Base-by-base conservation (phyloP, 805 yeast genomes). In the Danielia reshetovae region DNA sequence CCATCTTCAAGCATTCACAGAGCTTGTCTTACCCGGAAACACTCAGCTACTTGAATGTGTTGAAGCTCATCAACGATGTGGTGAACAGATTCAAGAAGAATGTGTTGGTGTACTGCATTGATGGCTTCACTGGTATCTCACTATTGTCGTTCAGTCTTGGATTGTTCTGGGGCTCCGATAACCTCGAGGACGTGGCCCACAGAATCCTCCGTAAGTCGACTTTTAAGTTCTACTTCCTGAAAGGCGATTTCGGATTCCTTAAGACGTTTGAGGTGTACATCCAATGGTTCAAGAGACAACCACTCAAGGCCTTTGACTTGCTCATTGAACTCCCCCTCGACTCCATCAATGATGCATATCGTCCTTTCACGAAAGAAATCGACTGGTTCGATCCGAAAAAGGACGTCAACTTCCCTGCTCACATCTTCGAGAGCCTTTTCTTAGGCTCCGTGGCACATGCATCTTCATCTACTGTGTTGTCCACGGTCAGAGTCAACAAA, bases 351-450 rank as follows among this genome's bases (percentile, higher is more conserved):
- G 24, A 27, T 15, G 11, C 16, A 4, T 33, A 32, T 18, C 34
- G 35, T 11, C 34, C 32, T n/a, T 25, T 18, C 35, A 1, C 24
- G 15, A 10, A 25, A 30, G 4, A 16, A 23, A 13, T 43, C 36
- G 69, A 65, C 42, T 65, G 70, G 70, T 65, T 65, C 36, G 40
- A 54, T 18, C 38, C 42, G 10, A 43, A 39, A 15, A 33, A 35
- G 31, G 68, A 63, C 35, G 57, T 60, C 40, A 63, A 65, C 38
- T 59, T 62, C 39, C 70, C 70, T 2, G 52, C 62, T 10, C 54
- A 46, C 31, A 52, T 62, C 7, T 38, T 51, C 16, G 48, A 51
- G n/a, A 49, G 50, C 28, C 40, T 60, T 11, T 60, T 48, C 31
- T 46, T 64, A 33, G 68, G 69, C 0, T 57, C 65, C 1, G 43